These are phyloP conservation scores for Sisymbrium irio DNA, from an alignment of 345 rosid species.

Conservation along the genomic window DNA sequence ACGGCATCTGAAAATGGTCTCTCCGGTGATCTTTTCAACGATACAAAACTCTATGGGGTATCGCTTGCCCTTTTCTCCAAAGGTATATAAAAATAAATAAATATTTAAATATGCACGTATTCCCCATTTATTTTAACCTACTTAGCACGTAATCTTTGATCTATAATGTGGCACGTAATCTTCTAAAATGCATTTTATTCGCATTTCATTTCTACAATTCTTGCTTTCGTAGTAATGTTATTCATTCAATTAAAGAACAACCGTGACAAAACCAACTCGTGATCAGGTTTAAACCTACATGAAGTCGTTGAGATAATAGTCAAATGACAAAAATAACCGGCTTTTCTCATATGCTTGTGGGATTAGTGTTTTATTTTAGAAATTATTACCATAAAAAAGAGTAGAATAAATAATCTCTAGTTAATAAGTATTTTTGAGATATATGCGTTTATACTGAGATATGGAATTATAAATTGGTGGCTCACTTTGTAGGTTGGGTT, in stretches of 20 bases:
- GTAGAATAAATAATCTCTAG: neutral
- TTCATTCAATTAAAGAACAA: neutral
- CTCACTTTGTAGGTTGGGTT: constrained; percentile 23
- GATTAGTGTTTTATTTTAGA: neutral
- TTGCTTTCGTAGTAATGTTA: neutral
- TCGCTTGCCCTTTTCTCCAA: constrained; percentile 70
- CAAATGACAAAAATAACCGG: neutral
- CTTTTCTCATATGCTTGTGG: neutral
- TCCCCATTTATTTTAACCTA: neutral
- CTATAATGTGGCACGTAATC: neutral
- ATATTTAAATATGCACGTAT: constrained; percentile 35
- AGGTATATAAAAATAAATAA: constrained; percentile 44
- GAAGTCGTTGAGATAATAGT: neutral
- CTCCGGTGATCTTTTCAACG: constrained; percentile 53
- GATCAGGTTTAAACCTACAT: neutral
- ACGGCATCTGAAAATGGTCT: constrained; percentile 53
- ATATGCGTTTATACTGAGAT: neutral
- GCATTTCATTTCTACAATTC: neutral
- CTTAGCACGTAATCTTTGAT: constrained; percentile 14
- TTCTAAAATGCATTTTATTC: neutral
- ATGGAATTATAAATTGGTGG: neutral
- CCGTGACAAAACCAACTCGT: neutral
- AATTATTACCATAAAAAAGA: neutral
- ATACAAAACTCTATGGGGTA: constrained; percentile 75
- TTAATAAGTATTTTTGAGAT: neutral